A percentile compares a stretch with the other conserved stretches of the same genome.
Conservation (phyloP, 1,139 yeast genomes). For the Diutina mesorugosa region DNA sequence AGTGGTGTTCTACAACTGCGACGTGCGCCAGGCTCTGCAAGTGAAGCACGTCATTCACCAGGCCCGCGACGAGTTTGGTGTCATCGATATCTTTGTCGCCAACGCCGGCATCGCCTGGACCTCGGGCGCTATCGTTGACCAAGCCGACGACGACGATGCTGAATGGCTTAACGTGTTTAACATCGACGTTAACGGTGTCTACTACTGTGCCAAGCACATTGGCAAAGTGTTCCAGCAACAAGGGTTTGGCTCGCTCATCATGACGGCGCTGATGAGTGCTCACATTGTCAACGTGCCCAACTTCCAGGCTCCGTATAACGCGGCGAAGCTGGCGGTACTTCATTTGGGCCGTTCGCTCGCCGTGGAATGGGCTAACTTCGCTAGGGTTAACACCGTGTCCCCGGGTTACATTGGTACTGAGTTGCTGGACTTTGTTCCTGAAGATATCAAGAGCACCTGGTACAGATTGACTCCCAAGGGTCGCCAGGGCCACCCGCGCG, state of each 20-base stretch:
- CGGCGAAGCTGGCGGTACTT: slow-evolving; percentile 23
- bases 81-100: slow-evolving; percentile 38
- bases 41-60: slow-evolving; percentile 20
- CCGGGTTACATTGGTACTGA: slow-evolving; percentile 19
- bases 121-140: slow-evolving; percentile 23
- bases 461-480: slow-evolving; percentile 12
- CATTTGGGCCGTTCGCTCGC: slow-evolving; percentile 20
- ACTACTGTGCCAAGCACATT: slow-evolving; percentile 30
- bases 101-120: slow-evolving; percentile 42
- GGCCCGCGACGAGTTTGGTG: slow-evolving; percentile 21
- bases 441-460: slow-evolving; percentile 13
- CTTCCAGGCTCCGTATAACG: slow-evolving; percentile 48
- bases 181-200: slow-evolving; percentile 32
- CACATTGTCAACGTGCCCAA: slow-evolving; percentile 56
- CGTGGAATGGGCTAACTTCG: slow-evolving; percentile 20
- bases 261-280: slow-evolving; percentile 56
- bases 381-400: slow-evolving; percentile 20
- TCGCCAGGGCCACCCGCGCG: slow-evolving; percentile 12
- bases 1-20: slow-evolving; percentile 17
- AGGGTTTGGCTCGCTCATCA: slow-evolving; percentile 38
- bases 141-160: slow-evolving; percentile 24
- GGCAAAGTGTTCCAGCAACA: slow-evolving; percentile 26
- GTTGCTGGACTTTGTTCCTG: slow-evolving; percentile 13
- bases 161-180: slow-evolving; percentile 30
- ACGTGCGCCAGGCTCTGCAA: slow-evolving; percentile 26